Base-by-base conservation (phyloP, 345 rosid genomes). In the Eucalyptus curtisii region DNA sequence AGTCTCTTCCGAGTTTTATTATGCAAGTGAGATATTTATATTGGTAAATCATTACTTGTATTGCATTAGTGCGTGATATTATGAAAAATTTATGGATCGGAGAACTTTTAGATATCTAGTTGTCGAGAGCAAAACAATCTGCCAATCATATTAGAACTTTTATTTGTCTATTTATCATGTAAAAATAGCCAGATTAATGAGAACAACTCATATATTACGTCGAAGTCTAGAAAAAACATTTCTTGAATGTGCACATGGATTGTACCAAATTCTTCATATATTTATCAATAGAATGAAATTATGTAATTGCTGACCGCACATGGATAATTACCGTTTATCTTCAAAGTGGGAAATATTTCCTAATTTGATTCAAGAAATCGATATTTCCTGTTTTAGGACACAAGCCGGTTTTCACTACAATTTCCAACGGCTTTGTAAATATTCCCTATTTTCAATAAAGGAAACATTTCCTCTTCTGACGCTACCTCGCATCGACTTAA, bases 191-290 rank as follows among this genome's bases (percentile, higher is more conserved):
- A 4, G 5, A n/a, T 7, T n/a, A n/a, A 64, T 64, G 19, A 9
- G 0, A 64, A 30, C 15, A 1, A 30, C 37, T 1, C 6, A 1
- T 7, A 64, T 4, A n/a, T n/a, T n/a, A n/a, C n/a, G 37, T n/a
- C 10, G 4, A 64, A 64, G 16, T 1, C 1, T 27, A 19, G 79
- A 31, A 66, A 64, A 14, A 64, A 14, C 31, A 8, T 0, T 15
- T 68, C 25, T 37, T 3, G 15, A 19, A n/a, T 66, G 10, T 31
- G 3, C 16, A 59, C n/a, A 3, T 10, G 31, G 7, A 12, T 12
- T 5, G 31, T 3, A 13, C 31, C 66, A 27, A 59, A 12, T 59
- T 3, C 66, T 59, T 59, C 31, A 11, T 59, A 27, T 25, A 59
- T 27, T 64, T 30, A 64, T 64, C 1, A 64, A 30, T 64, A 64